Conservation (phyloP, 148 eudicot genomes). For the Fagopyrum tataricum region DNA sequence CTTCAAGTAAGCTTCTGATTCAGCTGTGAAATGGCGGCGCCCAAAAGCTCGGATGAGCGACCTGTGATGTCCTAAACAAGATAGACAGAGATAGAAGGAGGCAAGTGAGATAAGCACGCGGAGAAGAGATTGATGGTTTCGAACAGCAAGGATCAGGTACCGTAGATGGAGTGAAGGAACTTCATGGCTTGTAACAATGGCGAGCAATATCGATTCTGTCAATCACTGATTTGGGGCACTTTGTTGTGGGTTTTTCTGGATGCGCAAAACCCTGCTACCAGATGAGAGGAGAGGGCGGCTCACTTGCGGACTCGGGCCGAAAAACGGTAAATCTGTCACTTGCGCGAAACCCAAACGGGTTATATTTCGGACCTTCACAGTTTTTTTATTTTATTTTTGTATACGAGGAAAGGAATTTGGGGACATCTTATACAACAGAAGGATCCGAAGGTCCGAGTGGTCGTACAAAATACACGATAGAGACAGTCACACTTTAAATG, state of each 20-base stretch:
- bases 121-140: neutral
- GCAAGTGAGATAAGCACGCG: neutral
- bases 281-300: neutral
- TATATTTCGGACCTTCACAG: too few species aligned
- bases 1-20: constrained; percentile 45
- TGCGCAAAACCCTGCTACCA: neutral
- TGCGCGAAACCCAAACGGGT: too few species aligned
- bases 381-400: too few species aligned
- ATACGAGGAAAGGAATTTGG: too few species aligned
- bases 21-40: constrained; percentile 45
- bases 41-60: constrained; percentile 32
- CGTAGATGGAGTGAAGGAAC: constrained; percentile 29
- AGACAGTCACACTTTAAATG: too few species aligned
- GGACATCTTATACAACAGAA: too few species aligned
- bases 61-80: constrained; percentile 29
- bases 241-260: neutral
- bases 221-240: constrained; percentile 4
- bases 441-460: too few species aligned
- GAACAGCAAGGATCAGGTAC: constrained; percentile 11
- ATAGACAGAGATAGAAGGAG: neutral
- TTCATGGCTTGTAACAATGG: constrained; percentile 23
- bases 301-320: neutral
- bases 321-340: too few species aligned
- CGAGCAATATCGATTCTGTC: constrained; percentile 3
- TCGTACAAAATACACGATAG: too few species aligned